Percentiles rank a stretch among this genome's conserved stretches.
Evolutionary conservation across 140 eudicot species (phyloP).

Genomic region (Cichorium intybus): DNA sequence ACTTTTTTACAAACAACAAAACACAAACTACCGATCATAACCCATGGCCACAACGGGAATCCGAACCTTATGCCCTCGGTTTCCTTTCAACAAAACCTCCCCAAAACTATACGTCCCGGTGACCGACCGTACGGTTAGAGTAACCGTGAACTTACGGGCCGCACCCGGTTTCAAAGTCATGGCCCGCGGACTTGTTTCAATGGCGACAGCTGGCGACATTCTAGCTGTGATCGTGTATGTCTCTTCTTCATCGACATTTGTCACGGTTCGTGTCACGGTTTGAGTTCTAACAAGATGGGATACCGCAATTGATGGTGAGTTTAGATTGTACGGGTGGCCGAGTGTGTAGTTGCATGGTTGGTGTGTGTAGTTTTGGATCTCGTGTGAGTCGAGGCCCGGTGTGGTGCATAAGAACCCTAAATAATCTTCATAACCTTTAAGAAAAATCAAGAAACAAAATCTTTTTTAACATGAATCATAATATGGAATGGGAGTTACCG

Average conservation of each 20-base stretch:
- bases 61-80: constrained; percentile 89
- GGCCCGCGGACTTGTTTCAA: constrained; percentile 71
- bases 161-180: constrained; percentile 75
- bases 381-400: constrained; percentile 77
- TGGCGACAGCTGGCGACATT: constrained; percentile 89
- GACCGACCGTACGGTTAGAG: constrained; percentile 69
- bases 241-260: constrained; percentile 87
- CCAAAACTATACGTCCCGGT: constrained; percentile 84
- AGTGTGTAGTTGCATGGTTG: constrained; percentile 85
- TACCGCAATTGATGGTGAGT: constrained; percentile 82
- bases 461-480: background rate
- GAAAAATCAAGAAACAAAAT: background rate
- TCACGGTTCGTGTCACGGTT: constrained; percentile 76
- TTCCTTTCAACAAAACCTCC: constrained; percentile 79
- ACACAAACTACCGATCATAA: constrained; percentile 52
- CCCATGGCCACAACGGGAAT: constrained; percentile 98
- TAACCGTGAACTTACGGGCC: constrained; percentile 56
- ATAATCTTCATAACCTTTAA: constrained; percentile 80
- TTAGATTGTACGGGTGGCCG: constrained; percentile 87
- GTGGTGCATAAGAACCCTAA: constrained; percentile 88
- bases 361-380: constrained; percentile 73
- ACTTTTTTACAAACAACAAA: constrained; percentile 50
- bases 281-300: constrained; percentile 90
- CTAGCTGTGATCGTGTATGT: constrained; percentile 67
- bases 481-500: background rate